Percentiles rank a stretch among this genome's conserved stretches.
Conservation (phyloP, 2,329 filamentous ascomycete genomes). For the Fusarium sp. region DNA sequence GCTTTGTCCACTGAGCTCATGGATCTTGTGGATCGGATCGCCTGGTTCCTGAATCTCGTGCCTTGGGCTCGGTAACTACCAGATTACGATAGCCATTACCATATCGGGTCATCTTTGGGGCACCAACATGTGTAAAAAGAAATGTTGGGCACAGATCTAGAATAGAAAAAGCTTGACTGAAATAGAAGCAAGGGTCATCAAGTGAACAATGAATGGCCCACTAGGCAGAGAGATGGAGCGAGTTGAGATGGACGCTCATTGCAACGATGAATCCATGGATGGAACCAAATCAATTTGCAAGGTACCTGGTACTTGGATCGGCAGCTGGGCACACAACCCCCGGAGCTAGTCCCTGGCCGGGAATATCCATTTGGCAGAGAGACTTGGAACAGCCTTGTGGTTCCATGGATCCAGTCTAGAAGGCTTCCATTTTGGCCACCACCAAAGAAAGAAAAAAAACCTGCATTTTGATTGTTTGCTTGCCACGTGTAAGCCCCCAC, state of each 20-base stretch:
- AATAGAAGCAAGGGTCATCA: constrained; percentile 1
- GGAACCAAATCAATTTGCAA: neutral
- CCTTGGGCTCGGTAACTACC: constrained; percentile 1
- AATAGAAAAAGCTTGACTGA: constrained; percentile 5
- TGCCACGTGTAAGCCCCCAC: constrained; percentile 11
- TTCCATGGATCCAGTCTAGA: constrained; percentile 24
- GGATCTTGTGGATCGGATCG: constrained; percentile 4
- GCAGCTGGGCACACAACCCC: neutral
- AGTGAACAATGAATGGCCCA: neutral
- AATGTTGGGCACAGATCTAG: constrained; percentile 1
- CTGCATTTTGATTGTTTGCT: neutral
- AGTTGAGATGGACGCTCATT: neutral
- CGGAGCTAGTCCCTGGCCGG: constrained; percentile 27
- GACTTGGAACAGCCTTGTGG: constrained; percentile 17
- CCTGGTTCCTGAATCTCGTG: constrained; percentile 9
- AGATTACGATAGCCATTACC: constrained; percentile 1
- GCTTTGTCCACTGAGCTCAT: constrained; percentile 5
- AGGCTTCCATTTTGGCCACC: constrained; percentile 36
- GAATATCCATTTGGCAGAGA: constrained; percentile 14
- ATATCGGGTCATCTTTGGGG: constrained; percentile 4
- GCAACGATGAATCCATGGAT: neutral
- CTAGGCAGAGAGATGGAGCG: neutral
- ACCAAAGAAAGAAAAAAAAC: neutral
- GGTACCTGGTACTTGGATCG: constrained; percentile 7
- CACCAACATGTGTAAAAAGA: constrained; percentile 2